Evolutionary conservation across 2,329 filamentous ascomycete species (phyloP), one percentile per base, ranked within the genome.

Genomic region (Rutstroemia sp.): DNA sequence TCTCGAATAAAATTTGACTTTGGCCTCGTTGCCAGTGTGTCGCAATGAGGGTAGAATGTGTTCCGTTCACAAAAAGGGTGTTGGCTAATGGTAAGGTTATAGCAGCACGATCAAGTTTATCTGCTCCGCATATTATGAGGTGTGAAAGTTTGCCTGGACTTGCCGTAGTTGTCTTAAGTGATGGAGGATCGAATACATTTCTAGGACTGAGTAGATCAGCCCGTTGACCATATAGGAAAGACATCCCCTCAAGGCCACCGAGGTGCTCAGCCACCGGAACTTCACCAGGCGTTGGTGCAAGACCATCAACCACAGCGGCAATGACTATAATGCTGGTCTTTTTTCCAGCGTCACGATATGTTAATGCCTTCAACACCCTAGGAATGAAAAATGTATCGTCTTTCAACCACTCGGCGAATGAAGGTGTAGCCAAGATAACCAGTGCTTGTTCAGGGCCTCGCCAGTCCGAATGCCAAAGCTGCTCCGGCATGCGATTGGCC

Each of bases 11-110:
- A 10, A 45, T 39, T 2, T n/a, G 39, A 19, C 52, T 41, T 23
- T 52, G 16, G 3, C 23, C 42, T 30, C 52, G 46, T 21, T 18
- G 23, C 77, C 76, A 79, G 55, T 62, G 69, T 56, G 71, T 75
- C 2, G 74, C 72, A 27, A 79, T 66, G 7, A 89, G 71, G 1
- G 83, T 87, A 2, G 84, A 84, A 1, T 74, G 74, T 25, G 74
- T 76, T 47, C 83, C 86, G 59, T 85, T 92, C 41, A 84, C 80
- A 66, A 94, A 94, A 6, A 90, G 73, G 0, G 90, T 95, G 65
- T 90, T 89, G 42, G 89, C 85, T 25, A 94, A 73, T 2, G 88
- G 88, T 2, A 92, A 58, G 5, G 77, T 68, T 44, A 55, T 34
- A 3, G 46, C 30, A 18, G 38, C 8, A 47, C 25, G 14, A 4